Percentiles rank a stretch among this genome's conserved stretches.
phyloP scores from a whole-genome alignment of 306 rosid genomes.

The Lotus japonicus region DNA sequence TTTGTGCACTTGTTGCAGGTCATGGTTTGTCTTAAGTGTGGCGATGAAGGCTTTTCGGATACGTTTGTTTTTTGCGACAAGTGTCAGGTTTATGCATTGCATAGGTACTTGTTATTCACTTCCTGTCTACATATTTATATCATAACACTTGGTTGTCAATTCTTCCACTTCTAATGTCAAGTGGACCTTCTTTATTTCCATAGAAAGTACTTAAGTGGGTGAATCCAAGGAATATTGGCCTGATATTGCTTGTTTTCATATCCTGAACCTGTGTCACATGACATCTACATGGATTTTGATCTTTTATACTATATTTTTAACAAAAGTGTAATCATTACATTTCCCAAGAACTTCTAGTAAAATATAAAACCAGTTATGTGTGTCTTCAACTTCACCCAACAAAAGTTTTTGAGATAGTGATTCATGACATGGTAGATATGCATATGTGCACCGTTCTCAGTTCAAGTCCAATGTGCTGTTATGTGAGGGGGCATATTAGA shows the following conservation, averaged over 20 bases:
- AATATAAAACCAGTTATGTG: too few relatives aligned
- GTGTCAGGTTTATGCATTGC: conserved; percentile 22
- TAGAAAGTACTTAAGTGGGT: neutral
- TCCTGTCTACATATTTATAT: neutral
- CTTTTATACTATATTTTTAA: too few relatives aligned
- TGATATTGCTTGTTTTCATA: neutral
- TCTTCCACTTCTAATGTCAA: neutral
- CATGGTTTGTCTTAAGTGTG: conserved; percentile 29
- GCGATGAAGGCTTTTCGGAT: conserved; percentile 25
- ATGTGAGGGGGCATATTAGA: too few relatives aligned
- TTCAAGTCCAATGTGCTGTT: too few relatives aligned
- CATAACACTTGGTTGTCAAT: neutral
- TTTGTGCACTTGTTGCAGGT: conserved; percentile 16
- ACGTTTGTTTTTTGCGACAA: conserved; percentile 17
- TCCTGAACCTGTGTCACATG: neutral
- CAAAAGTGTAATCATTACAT: too few relatives aligned
- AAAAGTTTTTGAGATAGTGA: too few relatives aligned
- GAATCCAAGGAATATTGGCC: neutral
- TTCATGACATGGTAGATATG: too few relatives aligned
- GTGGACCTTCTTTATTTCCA: neutral
- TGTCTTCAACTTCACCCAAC: too few relatives aligned
- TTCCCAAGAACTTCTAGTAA: too few relatives aligned
- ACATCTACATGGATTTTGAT: neutral
- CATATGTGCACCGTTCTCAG: too few relatives aligned
- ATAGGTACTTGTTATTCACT: conserved; percentile 20